A percentile compares a stretch with the other conserved stretches of the same genome.
These are phyloP conservation scores for Cephaloascus albidus DNA, from an alignment of 805 yeast genomes.

Conservation along the genomic window DNA sequence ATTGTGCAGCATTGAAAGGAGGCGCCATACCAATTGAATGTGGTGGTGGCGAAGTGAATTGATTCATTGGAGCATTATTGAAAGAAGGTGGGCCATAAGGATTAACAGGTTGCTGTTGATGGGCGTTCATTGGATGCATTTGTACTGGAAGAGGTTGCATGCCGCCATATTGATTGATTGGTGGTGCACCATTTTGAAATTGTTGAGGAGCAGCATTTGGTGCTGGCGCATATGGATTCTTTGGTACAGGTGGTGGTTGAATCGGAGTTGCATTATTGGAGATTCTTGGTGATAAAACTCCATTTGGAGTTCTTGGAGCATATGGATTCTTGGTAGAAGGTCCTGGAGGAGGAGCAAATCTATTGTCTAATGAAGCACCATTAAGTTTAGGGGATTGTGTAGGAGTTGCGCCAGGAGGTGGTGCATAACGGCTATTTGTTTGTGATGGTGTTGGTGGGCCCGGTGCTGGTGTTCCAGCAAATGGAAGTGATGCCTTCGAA, in stretches of 20 bases:
- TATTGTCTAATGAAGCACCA: conserved; percentile 17
- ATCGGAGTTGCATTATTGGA: conserved; percentile 4
- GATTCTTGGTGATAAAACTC: not conserved
- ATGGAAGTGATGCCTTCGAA: conserved; percentile 2
- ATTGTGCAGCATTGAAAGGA: conserved; percentile 1
- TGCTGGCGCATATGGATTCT: conserved; percentile 16
- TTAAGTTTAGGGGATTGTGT: conserved; percentile 17
- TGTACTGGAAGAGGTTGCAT: too few relatives aligned
- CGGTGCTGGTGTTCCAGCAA: conserved; percentile 6
- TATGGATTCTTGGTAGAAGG: conserved; percentile 12
- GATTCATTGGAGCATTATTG: not conserved
- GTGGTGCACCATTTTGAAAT: conserved; percentile 1
- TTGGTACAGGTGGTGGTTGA: conserved; percentile 10
- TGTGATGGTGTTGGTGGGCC: conserved; percentile 14
- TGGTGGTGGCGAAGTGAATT: conserved; percentile 2
- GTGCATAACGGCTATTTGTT: conserved; percentile 23
- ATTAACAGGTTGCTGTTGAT: conserved; percentile 1
- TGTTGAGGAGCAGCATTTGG: conserved; percentile 3
- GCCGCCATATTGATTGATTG: conserved; percentile 8
- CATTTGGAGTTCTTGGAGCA: conserved; percentile 12
- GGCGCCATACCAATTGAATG: conserved; percentile 3
- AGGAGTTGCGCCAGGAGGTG: conserved; percentile 16
- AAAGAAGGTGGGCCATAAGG: conserved; percentile 10
- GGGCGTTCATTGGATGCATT: conserved; percentile 5
- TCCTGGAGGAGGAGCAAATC: conserved; percentile 15